Evolutionary conservation across 257 asterid genomes (phyloP), one percentile per base, ranked within the genome.

Genomic region (Plantago major): DNA sequence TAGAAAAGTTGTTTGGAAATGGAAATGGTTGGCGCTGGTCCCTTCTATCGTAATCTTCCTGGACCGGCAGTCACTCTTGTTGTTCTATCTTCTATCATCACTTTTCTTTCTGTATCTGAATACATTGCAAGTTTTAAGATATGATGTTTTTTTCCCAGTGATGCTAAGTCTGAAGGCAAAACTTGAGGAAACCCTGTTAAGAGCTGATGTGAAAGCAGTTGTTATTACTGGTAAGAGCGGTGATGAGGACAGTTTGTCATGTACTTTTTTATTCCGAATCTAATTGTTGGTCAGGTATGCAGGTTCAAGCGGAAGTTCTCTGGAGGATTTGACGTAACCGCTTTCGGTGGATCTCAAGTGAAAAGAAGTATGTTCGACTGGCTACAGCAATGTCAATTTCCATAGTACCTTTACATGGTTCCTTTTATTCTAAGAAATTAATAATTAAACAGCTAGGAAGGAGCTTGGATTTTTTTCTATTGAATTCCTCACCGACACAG

Each of bases 151-250:
- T 52, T 54, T 77, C 43, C 28, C 51, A 84, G 89, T 73, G 73
- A 62, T 82, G 64, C 69, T 71, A 55, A 77, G 78, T 67, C 70
- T 84, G 57, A 79, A 82, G 70, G 77, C 56, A 66, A 66, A 42
- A 59, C 46, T 73, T 48, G 77, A 78, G 64, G 79, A 74, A 67
- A 79, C 82, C 10, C 10, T 78, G 17, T 56, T 42, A 14, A 67
- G 77, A 51, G 79, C 79, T 43, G 84, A 72, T 46, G 89, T 82
- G 22, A 84, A 76, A 69, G 89, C 86, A 0, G 64, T 84, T 64
- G 93, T 79, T 28, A 55, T 84, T 37, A 69, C 73, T 59, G 89
- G 93, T 79, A 70, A 67, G 71, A 52, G 17, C 46, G 16, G 45
- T 17, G 42, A 52, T 44, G 28, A 1, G 40, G 9, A 1, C 11